phyloP scores from a whole-genome alignment of 441 rosid genomes.

The Eutrema salsugineum region DNA sequence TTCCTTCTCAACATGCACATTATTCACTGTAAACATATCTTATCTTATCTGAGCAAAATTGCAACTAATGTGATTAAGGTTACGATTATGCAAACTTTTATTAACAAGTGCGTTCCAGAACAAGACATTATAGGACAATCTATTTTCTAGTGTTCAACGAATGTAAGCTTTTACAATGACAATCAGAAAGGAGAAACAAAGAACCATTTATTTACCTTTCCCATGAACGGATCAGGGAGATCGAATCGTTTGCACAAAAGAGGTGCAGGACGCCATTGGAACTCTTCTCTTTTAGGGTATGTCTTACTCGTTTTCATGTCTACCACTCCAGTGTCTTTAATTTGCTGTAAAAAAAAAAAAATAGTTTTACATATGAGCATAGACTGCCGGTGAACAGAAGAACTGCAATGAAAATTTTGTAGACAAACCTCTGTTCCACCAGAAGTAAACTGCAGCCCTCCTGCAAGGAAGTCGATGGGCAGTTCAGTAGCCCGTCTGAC shows the following conservation, averaged over 20 bases:
- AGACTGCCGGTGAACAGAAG: constrained; percentile 14
- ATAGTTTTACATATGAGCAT: not conserved
- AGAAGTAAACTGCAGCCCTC: constrained; percentile 73
- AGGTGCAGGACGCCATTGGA: constrained; percentile 89
- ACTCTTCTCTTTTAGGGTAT: constrained; percentile 89
- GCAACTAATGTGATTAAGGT: not conserved
- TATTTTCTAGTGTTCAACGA: not conserved
- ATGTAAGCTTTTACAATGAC: not conserved
- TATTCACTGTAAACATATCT: not conserved
- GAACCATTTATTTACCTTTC: constrained; percentile 60
- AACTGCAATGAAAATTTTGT: not conserved
- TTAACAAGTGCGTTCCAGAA: not conserved
- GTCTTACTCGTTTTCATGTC: constrained; percentile 38
- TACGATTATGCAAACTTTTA: not conserved
- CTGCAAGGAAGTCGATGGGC: constrained; percentile 51
- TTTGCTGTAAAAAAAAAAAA: constrained; percentile 51
- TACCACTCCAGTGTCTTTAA: constrained; percentile 46
- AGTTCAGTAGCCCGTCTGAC: constrained; percentile 38
- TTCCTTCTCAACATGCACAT: not conserved
- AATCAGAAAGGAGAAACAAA: not conserved
- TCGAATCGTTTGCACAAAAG: constrained; percentile 97
- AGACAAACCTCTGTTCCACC: constrained; percentile 71
- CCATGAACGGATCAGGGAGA: constrained; percentile 90
- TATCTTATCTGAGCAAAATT: not conserved
- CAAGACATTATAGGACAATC: not conserved